phyloP scores from a whole-genome alignment of 2,329 filamentous ascomycete genomes.

The Cryphonectria japonica region DNA sequence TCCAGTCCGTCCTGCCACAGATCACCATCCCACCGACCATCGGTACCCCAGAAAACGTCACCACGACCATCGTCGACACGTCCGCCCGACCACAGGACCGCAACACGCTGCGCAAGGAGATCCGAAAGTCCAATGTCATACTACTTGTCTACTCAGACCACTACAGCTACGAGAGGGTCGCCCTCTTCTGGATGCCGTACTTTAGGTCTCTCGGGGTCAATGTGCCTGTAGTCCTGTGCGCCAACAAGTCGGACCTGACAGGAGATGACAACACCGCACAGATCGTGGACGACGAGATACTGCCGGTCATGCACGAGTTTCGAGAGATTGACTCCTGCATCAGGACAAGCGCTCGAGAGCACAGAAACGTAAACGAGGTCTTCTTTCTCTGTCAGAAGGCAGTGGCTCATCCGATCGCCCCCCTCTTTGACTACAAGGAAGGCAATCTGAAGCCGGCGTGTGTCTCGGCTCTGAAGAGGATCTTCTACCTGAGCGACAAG shows the following conservation, averaged over 20 bases:
- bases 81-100: slow-evolving; percentile 94
- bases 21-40: slow-evolving; percentile 94
- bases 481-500: slow-evolving; percentile 96
- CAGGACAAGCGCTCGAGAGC: slow-evolving; percentile 86
- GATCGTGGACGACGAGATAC: slow-evolving; percentile 94
- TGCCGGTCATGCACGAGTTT: slow-evolving; percentile 97
- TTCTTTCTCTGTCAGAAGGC: slow-evolving; percentile 99
- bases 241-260: slow-evolving; percentile 93
- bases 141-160: slow-evolving; percentile 96
- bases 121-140: slow-evolving; percentile 96
- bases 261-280: slow-evolving; percentile 76
- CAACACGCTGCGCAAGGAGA: slow-evolving; percentile 86
- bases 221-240: slow-evolving; percentile 93
- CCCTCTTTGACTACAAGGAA: slow-evolving; percentile 96
- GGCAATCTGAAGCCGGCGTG: slow-evolving; percentile 84
- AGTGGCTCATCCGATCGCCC: slow-evolving; percentile 94
- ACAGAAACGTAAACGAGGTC: slow-evolving; percentile 92
- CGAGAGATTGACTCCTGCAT: slow-evolving; percentile 99
- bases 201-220: slow-evolving; percentile 98
- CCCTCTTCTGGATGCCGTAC: slow-evolving; percentile 97
- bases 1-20: slow-evolving; percentile 85
- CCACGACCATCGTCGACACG: slow-evolving; percentile 96
- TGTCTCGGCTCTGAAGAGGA: slow-evolving; percentile 80
- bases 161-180: slow-evolving; percentile 97
- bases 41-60: slow-evolving; percentile 93